phyloP scores from a whole-genome alignment of 805 yeast species.

The Clavispora phyllophila region DNA sequence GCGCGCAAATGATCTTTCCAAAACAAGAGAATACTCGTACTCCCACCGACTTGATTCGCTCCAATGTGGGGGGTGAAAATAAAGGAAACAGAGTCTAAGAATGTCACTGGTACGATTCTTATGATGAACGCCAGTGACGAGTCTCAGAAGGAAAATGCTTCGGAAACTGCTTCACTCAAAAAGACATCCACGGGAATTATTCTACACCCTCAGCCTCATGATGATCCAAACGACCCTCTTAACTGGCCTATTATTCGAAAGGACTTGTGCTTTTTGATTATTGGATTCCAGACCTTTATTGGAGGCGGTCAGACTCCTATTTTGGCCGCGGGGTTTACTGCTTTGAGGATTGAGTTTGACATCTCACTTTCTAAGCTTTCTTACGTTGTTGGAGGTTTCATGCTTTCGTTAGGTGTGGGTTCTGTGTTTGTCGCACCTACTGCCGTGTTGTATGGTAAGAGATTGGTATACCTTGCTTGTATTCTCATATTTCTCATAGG shows the following conservation, averaged over 20 bases:
- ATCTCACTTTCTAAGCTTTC: conserved; percentile 39
- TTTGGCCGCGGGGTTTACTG: conserved; percentile 51
- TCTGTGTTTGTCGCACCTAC: conserved; percentile 54
- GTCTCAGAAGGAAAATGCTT: conserved; percentile 5
- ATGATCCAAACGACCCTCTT: conserved; percentile 59
- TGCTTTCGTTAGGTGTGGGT: conserved; percentile 57
- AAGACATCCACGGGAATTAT: conserved; percentile 46
- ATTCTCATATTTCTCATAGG: conserved; percentile 47
- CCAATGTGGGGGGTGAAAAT: background rate
- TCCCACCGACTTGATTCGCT: background rate
- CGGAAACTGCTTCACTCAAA: conserved; percentile 27
- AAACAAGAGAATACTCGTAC: background rate
- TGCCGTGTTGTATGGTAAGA: conserved; percentile 53
- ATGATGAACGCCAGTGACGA: conserved; percentile 28
- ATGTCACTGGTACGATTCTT: conserved; percentile 47
- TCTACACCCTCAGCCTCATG: conserved; percentile 58
- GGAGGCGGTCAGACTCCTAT: conserved; percentile 63
- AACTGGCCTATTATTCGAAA: conserved; percentile 62
- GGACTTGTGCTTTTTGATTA: conserved; percentile 46
- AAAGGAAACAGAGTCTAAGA: conserved; percentile 24
- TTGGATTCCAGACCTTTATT: conserved; percentile 54
- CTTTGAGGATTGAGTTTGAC: conserved; percentile 39
- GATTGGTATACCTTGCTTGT: conserved; percentile 49
- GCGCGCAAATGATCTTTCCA: background rate
- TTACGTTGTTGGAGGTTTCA: conserved; percentile 53